Percentiles rank a stretch among this genome's conserved stretches.
Conservation (phyloP, 1,284 basidiomycete species). For the Hypsizygus ulmarius region DNA sequence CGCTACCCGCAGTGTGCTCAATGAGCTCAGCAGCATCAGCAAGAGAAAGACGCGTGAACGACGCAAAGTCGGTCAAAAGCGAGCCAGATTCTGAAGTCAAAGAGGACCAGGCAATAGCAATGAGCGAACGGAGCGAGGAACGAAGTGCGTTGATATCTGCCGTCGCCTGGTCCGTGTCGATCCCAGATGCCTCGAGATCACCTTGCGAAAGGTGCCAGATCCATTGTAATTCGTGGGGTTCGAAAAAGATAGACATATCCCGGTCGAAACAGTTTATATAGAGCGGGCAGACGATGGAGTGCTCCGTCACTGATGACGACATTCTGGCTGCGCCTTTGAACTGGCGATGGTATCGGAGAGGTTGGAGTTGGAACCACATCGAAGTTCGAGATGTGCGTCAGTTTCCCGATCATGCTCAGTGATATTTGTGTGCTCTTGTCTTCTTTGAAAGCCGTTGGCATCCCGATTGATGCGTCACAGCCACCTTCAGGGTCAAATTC, state of each 20-base stretch:
- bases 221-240: conserved; percentile 40
- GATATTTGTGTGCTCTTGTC: too few species aligned
- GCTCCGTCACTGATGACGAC: conserved; percentile 11
- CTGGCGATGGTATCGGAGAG: too few species aligned
- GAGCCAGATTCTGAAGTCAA: conserved; percentile 49
- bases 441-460: too few species aligned
- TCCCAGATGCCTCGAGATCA: conserved; percentile 35
- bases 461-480: too few species aligned
- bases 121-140: conserved; percentile 44
- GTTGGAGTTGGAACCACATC: too few species aligned
- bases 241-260: not conserved
- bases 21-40: conserved; percentile 61
- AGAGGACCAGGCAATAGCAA: conserved; percentile 51
- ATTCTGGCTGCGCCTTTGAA: not conserved
- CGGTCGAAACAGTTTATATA: not conserved
- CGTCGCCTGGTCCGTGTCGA: conserved; percentile 43
- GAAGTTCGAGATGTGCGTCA: too few species aligned
- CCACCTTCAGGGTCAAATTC: too few species aligned
- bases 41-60: conserved; percentile 57
- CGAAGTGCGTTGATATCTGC: conserved; percentile 50
- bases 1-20: conserved; percentile 44
- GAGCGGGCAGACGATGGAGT: not conserved
- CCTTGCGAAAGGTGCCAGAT: conserved; percentile 59
- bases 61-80: conserved; percentile 59
- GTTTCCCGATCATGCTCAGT: too few species aligned